Base-by-base conservation (phyloP, 768 basidiomycete genomes). In the Jaapia argillacea region DNA sequence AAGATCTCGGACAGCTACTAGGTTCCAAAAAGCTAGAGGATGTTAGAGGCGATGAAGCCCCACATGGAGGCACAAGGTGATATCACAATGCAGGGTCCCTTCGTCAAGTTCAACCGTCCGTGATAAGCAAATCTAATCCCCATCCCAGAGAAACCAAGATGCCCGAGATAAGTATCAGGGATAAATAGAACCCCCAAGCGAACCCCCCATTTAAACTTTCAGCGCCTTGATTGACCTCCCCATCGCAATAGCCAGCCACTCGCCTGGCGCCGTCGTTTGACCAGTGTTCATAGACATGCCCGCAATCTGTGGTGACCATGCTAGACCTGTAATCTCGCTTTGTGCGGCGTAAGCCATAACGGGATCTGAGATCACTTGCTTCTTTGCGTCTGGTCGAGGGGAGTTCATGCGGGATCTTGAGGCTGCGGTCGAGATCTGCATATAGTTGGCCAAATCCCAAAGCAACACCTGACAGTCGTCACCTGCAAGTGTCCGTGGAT, bases 381-480 rank as follows among this genome's bases (percentile, higher is more conserved):
- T 85, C 66, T 83, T 89, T 41, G 77, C 75, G 56, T 87, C 87
- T 39, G 87, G 85, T 42, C 85, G 70, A 14, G 86, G 87, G 14
- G 86, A 87, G 58, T 84, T 84, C 42, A 86, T 63, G 4, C 87
- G 75, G 26, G 84, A 78, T n/a, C 83, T 73, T 18, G 84, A 85
- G 24, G 82, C 86, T 18, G 79, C 70, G 3, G 76, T 73, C 27
- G 65, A 58, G 28, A 45, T 69, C 51, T 72, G 77, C 6, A 79
- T 73, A 55, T 80, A 69, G 42, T 69, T 67, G 45, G 79, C 69
- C 36, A 96, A 73, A 58, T 98, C 93, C 88, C 93, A 98, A 12
- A 98, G 60, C 6, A 96, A 67, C n/a, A 96, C 69, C 64, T 94
- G 92, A 50, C 85, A 85, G 63, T 98, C 93, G 59, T 98, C 93